Base-by-base conservation (phyloP, 2,329 filamentous ascomycete species). In the Neopestalotiopsis clavispora region DNA sequence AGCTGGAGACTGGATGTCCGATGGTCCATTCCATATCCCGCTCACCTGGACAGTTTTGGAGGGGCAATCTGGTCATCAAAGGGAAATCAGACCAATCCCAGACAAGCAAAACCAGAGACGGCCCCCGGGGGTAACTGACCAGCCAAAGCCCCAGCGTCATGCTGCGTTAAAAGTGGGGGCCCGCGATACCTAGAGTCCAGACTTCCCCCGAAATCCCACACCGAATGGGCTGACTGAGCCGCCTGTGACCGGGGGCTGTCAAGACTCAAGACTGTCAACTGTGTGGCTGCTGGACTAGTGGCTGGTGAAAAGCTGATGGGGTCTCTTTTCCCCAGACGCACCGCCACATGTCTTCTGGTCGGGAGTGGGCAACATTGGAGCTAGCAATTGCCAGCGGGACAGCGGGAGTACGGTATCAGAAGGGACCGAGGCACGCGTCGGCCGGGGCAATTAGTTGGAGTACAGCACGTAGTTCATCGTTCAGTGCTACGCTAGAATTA, bases 401-500 rank as follows among this genome's bases (percentile, higher is more conserved):
- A n/a, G 20, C 6, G 32, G 9, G 30, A 12, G 34, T n/a, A 28
- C 45, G 52, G 57, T 42, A 60, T 67, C 65, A 67, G 56, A 59
- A 42, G 64, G 65, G 60, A 60, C 65, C 65, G 65, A 67, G 65
- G 65, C 23, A 59, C 52, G 34, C 23, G 49, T 58, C 14, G 23
- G 64, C 57, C 57, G 57, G 57, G 45, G 45, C 45, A 38, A 32
- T 30, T 23, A 30, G 58, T 60, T 60, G 28, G 28, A 32, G 58
- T 28, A 28, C 23, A 28, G 23, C 23, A 28, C 23, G 23, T 57
- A 20, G 52, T 52, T 52, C 45, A 52, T 23, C 23, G 45, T 20
- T 52, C 17, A 7, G 45, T 52, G 45, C 45, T 52, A 49, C 42
- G 45, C 45, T 52, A 52, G 14, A 20, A 17, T 52, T 17, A 52